Evolutionary conservation across 805 yeast species (phyloP), one percentile per base, ranked within the genome.

Genomic region (Saitoella complicata): DNA sequence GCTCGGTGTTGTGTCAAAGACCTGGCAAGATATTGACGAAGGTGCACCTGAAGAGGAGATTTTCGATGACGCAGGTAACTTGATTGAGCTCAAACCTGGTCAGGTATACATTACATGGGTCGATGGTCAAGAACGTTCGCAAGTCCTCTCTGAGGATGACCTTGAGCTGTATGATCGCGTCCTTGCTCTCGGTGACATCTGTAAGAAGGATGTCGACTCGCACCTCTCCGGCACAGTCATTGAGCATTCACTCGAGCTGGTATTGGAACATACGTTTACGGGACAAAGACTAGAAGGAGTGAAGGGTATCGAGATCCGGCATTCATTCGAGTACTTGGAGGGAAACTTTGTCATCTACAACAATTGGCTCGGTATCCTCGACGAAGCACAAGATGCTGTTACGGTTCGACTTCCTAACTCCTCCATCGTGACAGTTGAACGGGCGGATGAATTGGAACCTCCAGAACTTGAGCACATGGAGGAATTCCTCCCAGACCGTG

Each of bases 41-140:
- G 44, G 44, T 5, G 40, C 29, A 6, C 42, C 47, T 9, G 82
- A 80, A 3, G 68, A 77, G 6, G 72, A 70, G 49, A 76, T 80
- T 6, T 21, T 21, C 21, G 21, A 21, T 21, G 21, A 21, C 4
- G 21, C 21, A 21, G 21, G 21, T 21, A 21, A 21, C 21, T 21
- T 21, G 21, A 21, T 21, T 21, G 21, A 21, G 21, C 21, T 21
- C 21, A 21, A 21, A 21, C 21, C 21, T 21, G 21, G 21, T 21
- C 21, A 21, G 4, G 21, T 21, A 2, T 21, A 21, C 21, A 21
- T 21, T 21, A 21, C 21, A 3, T 21, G 21, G 21, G 21, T 21
- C 21, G 21, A 21, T 4, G 21, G 21, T 21, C 21, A 21, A 21
- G 21, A 21, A 21, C 21, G 21, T 21, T 21, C 21, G 2, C 21